Evolutionary conservation across 192 early-diverging fungal species (phyloP), one percentile per base, ranked within the genome.

Genomic region (Coemansia aciculifera): DNA sequence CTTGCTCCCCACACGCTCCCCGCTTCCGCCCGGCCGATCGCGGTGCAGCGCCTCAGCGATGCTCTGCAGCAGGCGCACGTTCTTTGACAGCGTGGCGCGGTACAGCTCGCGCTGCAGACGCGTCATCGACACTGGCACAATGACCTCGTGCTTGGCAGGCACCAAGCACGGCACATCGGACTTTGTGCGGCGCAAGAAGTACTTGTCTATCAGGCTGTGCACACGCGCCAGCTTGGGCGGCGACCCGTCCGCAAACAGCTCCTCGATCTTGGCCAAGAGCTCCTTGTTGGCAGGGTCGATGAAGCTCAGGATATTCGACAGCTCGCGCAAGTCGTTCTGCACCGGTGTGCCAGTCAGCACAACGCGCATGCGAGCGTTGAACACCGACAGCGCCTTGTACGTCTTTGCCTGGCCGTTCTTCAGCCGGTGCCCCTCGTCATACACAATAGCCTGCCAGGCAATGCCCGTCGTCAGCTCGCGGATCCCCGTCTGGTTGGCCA

Each of bases 271-370:
- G 31, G 91, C 83, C 19, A 91, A 84, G 27, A 88, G 66, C 29
- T 86, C 86, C 38, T 90, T 86, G 63, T 89, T 87, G 44, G 82
- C 87, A 1, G 96, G 94, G 84, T 92, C 95, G 56, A 99, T 71
- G 73, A 98, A 99, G 49, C 92, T 86, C 48, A 96, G 81, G 1
- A 99, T 69, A 2, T 90, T 86, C 13, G 92, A 84, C 21, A 98
- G 79, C 74, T 99, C 98, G 66, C 92, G 88, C 36, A 98, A 84
- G 43, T 87, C 89, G 83, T 99, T 99, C 75, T 98, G 96, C 52
- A 99, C 83, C 21, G 96, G 97, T 6, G 98, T 99, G 21, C 98
- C 98, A 0, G 98, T 99, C 64, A 99, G 93, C 39, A 99, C 76
- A 0, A 98, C 78, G 1, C 98, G 90, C 72, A 95, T 95, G 29